phyloP scores from a whole-genome alignment of 164 flowering plant species.

The Vitis vinifera region ASM3070453v1 NC_081812.1:18144001-18144500 shows the following conservation, averaged over 20 bases:
- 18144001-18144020: no score
- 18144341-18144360: constrained; percentile 72
- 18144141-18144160: constrained; percentile 93
- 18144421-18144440: no score
- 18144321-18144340: constrained; percentile 72
- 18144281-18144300: no score
- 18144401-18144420: no score
- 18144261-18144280: no score
- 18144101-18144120: constrained; percentile 94
- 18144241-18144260: no score
- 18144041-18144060: neutral
- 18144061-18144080: constrained; percentile 63
- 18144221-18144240: no score
- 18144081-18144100: constrained; percentile 97
- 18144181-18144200: neutral
- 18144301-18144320: constrained; percentile 3
- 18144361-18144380: constrained; percentile 41
- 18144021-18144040: no score
- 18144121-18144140: constrained; percentile 95
- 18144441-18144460: no score
- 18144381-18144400: no score
- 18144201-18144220: neutral
- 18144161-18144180: constrained; percentile 14
- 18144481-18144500: no score
- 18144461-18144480: no score